Evolutionary conservation across 768 basidiomycete species (phyloP).

Genomic region (Suillus variegatus): DNA sequence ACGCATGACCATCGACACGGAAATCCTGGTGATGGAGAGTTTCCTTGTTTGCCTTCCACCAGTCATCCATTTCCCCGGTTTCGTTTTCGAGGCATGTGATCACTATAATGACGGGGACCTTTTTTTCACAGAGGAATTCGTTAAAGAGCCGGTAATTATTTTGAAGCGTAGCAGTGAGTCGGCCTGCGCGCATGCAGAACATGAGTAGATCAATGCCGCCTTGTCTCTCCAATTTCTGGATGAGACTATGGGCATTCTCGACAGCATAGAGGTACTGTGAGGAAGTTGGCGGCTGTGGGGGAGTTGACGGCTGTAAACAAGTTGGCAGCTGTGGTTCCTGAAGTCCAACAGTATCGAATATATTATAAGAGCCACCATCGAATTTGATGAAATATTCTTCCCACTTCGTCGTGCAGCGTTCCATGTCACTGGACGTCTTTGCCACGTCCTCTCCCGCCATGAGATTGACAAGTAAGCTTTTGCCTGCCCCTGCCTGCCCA

Average conservation of each 20-base stretch:
- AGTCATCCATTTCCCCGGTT: constrained; percentile 30
- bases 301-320: no score
- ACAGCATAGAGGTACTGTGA: constrained; percentile 24
- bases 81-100: constrained; percentile 42
- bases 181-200: constrained; percentile 37
- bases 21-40: constrained; percentile 33
- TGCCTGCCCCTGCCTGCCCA: constrained; percentile 39
- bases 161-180: constrained; percentile 35
- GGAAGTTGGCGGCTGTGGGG: no score
- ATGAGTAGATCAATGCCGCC: constrained; percentile 44
- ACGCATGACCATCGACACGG: constrained; percentile 35
- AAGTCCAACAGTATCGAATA: no score
- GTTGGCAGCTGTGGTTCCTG: constrained; percentile 26
- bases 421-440: constrained; percentile 27
- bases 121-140: constrained; percentile 38
- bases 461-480: constrained; percentile 33
- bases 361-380: constrained; percentile 18
- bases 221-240: constrained; percentile 30
- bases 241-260: constrained; percentile 30
- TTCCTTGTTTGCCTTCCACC: constrained; percentile 39
- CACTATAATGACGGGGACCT: constrained; percentile 40
- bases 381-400: constrained; percentile 28
- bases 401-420: constrained; percentile 37
- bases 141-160: constrained; percentile 42
- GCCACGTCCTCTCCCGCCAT: constrained; percentile 27